Conservation (phyloP, 345 rosid genomes). For the Clarkia xantiana region DNA sequence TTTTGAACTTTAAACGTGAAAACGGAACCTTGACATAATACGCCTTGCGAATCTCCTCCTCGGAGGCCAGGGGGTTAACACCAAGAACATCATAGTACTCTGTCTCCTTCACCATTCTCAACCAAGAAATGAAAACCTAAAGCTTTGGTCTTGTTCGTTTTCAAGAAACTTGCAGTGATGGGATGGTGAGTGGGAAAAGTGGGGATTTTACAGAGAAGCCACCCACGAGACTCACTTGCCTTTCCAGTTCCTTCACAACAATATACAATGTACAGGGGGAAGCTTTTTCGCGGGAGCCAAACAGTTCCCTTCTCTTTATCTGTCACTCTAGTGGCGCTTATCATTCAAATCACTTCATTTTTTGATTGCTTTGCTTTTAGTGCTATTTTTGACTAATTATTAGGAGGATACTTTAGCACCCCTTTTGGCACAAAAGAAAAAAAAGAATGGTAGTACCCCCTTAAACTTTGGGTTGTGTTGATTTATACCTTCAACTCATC, state of each 20-base stretch:
- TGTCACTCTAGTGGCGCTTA: conserved; percentile 17
- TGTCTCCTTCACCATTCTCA: conserved; percentile 49
- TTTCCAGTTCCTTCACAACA: conserved; percentile 46
- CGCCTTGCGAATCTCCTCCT: conserved; percentile 58
- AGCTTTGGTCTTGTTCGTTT: not conserved
- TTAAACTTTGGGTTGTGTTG: too few relatives aligned
- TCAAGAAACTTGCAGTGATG: not conserved
- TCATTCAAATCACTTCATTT: conserved; percentile 4
- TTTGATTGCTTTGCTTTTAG: conserved; percentile 1
- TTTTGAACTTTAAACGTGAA: too few relatives aligned
- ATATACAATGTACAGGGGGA: conserved; percentile 36
- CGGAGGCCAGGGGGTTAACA: conserved; percentile 39
- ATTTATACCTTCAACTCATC: too few relatives aligned
- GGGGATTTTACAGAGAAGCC: not conserved
- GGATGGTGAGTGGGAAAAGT: conserved; percentile 8
- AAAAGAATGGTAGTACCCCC: too few relatives aligned
- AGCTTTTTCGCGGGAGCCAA: conserved; percentile 43
- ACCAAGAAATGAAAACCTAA: not conserved
- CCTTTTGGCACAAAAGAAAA: too few relatives aligned
- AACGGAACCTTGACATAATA: conserved; percentile 44
- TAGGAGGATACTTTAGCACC: too few relatives aligned
- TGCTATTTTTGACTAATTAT: not conserved
- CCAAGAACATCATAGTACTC: conserved; percentile 65
- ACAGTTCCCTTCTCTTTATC: conserved; percentile 24
- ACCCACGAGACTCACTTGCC: conserved; percentile 29